Base-by-base conservation (phyloP, 2,329 filamentous ascomycete species). In the Albifimbria verrucaria region DNA sequence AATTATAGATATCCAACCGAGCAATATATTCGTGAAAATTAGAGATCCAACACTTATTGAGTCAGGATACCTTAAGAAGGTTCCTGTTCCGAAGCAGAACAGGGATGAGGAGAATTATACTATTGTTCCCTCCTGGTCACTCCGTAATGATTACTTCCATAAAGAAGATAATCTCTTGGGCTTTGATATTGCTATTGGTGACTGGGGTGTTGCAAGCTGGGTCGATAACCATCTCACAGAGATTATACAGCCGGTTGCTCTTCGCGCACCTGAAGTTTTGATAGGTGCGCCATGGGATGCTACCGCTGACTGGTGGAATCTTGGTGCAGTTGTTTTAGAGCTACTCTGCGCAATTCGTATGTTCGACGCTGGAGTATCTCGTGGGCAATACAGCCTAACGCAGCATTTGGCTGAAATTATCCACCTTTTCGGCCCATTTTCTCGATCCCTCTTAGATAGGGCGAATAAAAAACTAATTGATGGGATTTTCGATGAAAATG, bases 251-350 rank as follows among this genome's bases (percentile, higher is more conserved):
- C 59, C 62, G 0, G 51, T 59, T 1, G 55, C 54, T 3, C 58
- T 65, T 4, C 58, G 58, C 11, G 53, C 62, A 3, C 62, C 62
- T 1, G 62, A 65, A 49, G 62, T 64, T 5, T 49, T 64, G 3
- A 56, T 65, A 4, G 52, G 55, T 6, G 59, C 59, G 11, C 51
- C 53, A 3, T 65, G 60, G 61, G 54, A 59, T 42, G 12, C 46
- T 2, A 50, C 45, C 2, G 48, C 53, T 2, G 59, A 64, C 46
- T 57, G 55, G 49, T 65, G 60, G 59, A 64, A 61, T 25, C 53
- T 64, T 0, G 59, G 63, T 11, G 45, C 54, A 4, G 51, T 64
- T 2, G 32, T 62, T 2, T 36, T 53, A 4, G 59, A 61, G n/a
- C 36, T 58, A 2, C 58, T 50, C 28, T 51, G 52, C n/a, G 52